Evolutionary conservation across 805 yeast species (phyloP), one percentile per base, ranked within the genome.

Genomic region (Saturnispora galanensis): DNA sequence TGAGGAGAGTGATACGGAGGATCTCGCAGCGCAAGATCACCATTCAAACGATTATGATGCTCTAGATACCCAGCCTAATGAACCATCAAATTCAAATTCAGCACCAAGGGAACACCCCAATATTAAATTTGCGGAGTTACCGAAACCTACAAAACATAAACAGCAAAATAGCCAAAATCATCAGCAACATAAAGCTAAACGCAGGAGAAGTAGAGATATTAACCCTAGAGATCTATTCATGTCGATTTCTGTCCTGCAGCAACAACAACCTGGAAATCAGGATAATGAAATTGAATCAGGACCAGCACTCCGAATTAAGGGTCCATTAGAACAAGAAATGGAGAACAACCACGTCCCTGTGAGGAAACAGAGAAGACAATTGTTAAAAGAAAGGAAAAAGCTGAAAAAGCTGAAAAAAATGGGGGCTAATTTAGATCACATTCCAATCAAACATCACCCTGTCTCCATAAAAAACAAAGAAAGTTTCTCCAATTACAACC

Each of bases 161-260:
- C 45, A 42, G 6, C 26, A 21, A 21, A 5, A 8, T 21, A 21
- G 26, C 26, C 26, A 26, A 17, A 21, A 29, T 12, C 29, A 5
- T 53, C 37, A 21, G 8, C 26, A 21, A 21, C 26, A 21, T 10
- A 15, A 9, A 16, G 17, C 13, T 8, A 28, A 11, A n/a, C 46
- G 35, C 11, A 41, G 51, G 12, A 43, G 55, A 21, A 47, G 38
- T 49, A 66, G 63, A n/a, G 75, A 79, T 17, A 66, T 84, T 10
- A 80, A 82, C 31, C 95, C 96, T 1, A 76, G 82, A 40, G 96
- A 89, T 56, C 81, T 88, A 78, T 81, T 71, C 58, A 71, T 81
- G 67, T 87, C 96, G 3, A 82, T 88, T 52, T 79, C 87, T 35
- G 79, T 88, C 81, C 66, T 89, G 65, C 82, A 21, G 26, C 26